Base-by-base conservation (phyloP, 805 yeast genomes). In the Saturnispora hagleri region DNA sequence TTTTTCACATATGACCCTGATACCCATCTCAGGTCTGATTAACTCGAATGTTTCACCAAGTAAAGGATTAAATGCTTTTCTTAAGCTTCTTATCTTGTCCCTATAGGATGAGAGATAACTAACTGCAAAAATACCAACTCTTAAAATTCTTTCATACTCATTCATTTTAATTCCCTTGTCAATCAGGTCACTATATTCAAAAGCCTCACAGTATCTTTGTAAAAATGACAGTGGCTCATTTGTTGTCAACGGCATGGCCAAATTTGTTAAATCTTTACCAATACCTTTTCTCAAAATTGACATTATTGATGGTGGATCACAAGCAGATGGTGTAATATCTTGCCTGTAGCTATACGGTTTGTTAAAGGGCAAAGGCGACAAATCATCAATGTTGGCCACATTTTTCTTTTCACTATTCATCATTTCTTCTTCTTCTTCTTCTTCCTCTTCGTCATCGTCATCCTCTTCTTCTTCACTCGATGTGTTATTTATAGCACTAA, bases 11-110 rank as follows among this genome's bases (percentile, higher is more conserved):
- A 93, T 58, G 42, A 86, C 65, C 58, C 98, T 71, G 57, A 83
- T 75, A 0, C 90, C 90, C 48, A 77, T 68, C 60, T 88, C 96
- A 55, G 89, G 96, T 41, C 96, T 76, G 1, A 89, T 93, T 43
- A 88, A 72, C 67, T 93, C 99, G 66, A 68, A 93, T 0, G 97
- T 90, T 65, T 93, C 99, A 20, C 98, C 97, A 18, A 93, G 70
- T 48, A 93, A 72, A 9, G 99, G 98, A 63, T 89, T 93, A 69
- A 93, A 93, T 1, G 99, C 98, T 63, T 93, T 93, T 57, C 99
- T 76, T 40, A 78, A 65, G 50, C 84, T 81, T 59, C 99, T 76
- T 46, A 81, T 82, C 60, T 86, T 89, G 35, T 79, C 78, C 53
- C 97, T 73, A 59, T 80, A 75, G 10, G 85, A 73, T 0, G 97